phyloP scores from a whole-genome alignment of 768 basidiomycete species.

The Stropharia rugosoannulata region DNA sequence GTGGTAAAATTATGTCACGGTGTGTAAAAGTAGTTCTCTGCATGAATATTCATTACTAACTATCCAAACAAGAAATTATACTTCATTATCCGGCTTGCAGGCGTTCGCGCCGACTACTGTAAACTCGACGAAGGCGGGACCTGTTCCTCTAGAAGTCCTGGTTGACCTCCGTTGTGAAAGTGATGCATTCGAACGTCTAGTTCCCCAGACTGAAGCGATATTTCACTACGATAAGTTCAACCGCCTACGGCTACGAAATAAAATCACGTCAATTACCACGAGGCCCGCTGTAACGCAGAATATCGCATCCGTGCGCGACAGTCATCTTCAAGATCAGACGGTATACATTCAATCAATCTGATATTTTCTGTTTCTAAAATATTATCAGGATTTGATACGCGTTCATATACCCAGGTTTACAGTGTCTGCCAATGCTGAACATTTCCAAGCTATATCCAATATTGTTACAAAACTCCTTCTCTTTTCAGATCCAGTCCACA shows the following conservation, averaged over 20 bases:
- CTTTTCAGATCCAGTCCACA: slow-evolving; percentile 87
- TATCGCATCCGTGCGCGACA: slow-evolving; percentile 17
- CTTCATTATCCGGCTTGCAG: slow-evolving; percentile 78
- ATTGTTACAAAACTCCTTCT: slow-evolving; percentile 85
- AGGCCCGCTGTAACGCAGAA: slow-evolving; percentile 36
- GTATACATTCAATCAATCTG: slow-evolving; percentile 15
- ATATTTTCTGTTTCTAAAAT: background rate
- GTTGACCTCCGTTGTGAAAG: slow-evolving; percentile 85
- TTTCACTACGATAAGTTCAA: slow-evolving; percentile 96
- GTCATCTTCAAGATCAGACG: slow-evolving; percentile 34
- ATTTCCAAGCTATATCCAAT: slow-evolving; percentile 84
- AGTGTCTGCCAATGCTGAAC: slow-evolving; percentile 77
- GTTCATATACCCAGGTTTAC: slow-evolving; percentile 85
- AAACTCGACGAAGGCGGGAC: slow-evolving; percentile 42
- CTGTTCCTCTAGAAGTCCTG: slow-evolving; percentile 87
- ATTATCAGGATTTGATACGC: slow-evolving; percentile 70
- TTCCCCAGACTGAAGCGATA: slow-evolving; percentile 83
- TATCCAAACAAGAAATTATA: slow-evolving; percentile 60
- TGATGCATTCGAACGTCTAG: slow-evolving; percentile 81
- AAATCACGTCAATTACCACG: slow-evolving; percentile 51
- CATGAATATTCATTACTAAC: background rate
- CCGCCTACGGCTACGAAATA: slow-evolving; percentile 78
- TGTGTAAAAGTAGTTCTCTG: slow-evolving; percentile 26
- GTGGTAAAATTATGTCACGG: slow-evolving; percentile 85
- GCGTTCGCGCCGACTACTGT: slow-evolving; percentile 72